These are phyloP conservation scores for Auriscalpium vulgare DNA, from an alignment of 768 basidiomycete genomes.

Conservation along the genomic window DNA sequence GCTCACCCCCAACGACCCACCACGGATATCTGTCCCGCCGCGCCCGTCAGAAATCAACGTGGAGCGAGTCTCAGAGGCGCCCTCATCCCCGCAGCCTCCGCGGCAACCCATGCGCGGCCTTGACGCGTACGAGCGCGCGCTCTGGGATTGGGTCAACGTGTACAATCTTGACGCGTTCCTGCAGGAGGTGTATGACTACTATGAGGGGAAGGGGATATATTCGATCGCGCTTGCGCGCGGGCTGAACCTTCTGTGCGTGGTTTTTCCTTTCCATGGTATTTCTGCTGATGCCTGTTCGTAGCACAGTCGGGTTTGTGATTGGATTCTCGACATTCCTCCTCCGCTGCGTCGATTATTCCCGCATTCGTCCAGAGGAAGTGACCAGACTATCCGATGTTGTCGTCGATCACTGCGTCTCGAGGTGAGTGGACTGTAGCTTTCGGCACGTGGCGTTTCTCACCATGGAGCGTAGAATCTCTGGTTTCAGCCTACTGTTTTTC, in stretches of 20 bases:
- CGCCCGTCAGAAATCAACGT: conserved; percentile 56
- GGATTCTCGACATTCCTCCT: conserved; percentile 95
- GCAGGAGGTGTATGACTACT: conserved; percentile 93
- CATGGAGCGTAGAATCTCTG: conserved; percentile 55
- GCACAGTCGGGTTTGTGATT: conserved; percentile 97
- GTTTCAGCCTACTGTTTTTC: conserved; percentile 78
- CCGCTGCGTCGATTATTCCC: conserved; percentile 90
- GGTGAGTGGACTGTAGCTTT: conserved; percentile 37
- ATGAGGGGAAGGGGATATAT: conserved; percentile 93
- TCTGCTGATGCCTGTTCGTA: conserved; percentile 31
- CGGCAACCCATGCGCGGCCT: conserved; percentile 56
- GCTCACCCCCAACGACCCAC: conserved; percentile 14
- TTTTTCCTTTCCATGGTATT: conserved; percentile 14
- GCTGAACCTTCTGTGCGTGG: conserved; percentile 87
- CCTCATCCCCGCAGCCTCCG: conserved; percentile 16
- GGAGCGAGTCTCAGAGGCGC: conserved; percentile 22
- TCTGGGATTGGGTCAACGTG: conserved; percentile 99
- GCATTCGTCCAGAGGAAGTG: conserved; percentile 57
- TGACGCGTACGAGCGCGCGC: conserved; percentile 80
- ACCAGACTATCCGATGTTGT: conserved; percentile 74
- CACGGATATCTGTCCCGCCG: conserved; percentile 52
- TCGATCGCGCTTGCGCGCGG: conserved; percentile 87
- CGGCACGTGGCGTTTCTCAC: not conserved
- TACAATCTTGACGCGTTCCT: conserved; percentile 94
- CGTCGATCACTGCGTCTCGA: conserved; percentile 75